Evolutionary conservation across 1,284 basidiomycete species (phyloP).

Genomic region (Ganoderma sinense): DNA sequence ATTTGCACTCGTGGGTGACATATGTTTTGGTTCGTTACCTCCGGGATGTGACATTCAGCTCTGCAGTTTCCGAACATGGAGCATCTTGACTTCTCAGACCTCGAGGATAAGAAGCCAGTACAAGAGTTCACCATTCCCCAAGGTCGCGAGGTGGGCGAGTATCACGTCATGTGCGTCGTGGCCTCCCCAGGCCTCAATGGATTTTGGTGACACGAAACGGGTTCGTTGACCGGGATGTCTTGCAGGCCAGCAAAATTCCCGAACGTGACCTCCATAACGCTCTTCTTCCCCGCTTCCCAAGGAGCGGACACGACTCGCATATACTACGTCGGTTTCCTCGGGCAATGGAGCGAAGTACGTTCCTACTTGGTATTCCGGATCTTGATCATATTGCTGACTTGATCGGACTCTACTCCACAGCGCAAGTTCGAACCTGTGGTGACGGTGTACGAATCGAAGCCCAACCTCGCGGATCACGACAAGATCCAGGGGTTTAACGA

Average conservation of each 20-base stretch:
- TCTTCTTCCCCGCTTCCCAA: conserved; percentile 79
- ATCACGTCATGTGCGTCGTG: conserved; percentile 68
- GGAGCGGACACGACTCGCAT: conserved; percentile 74
- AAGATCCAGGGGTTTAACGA: conserved; percentile 80
- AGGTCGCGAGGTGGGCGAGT: conserved; percentile 79
- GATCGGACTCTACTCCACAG: conserved; percentile 43
- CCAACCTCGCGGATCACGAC: conserved; percentile 81
- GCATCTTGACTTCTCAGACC: conserved; percentile 78
- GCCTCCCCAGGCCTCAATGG: too few species aligned
- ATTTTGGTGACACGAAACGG: too few species aligned
- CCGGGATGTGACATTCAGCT: neutral
- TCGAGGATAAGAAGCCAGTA: conserved; percentile 62
- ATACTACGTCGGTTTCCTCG: conserved; percentile 84
- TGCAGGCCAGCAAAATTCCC: conserved; percentile 76
- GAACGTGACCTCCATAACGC: conserved; percentile 72
- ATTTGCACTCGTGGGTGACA: conserved; percentile 62
- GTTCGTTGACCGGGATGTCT: neutral
- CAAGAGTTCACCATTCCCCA: conserved; percentile 76
- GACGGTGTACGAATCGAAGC: conserved; percentile 81
- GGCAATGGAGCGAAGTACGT: conserved; percentile 76
- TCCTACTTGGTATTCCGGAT: conserved; percentile 11
- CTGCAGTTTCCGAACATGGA: conserved; percentile 73
- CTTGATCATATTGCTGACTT: neutral
- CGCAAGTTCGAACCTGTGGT: conserved; percentile 73
- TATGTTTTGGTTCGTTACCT: neutral